These are phyloP conservation scores for Chaetomium olivaceum DNA, from an alignment of 2,329 filamentous ascomycete species.

Conservation along the genomic window DNA sequence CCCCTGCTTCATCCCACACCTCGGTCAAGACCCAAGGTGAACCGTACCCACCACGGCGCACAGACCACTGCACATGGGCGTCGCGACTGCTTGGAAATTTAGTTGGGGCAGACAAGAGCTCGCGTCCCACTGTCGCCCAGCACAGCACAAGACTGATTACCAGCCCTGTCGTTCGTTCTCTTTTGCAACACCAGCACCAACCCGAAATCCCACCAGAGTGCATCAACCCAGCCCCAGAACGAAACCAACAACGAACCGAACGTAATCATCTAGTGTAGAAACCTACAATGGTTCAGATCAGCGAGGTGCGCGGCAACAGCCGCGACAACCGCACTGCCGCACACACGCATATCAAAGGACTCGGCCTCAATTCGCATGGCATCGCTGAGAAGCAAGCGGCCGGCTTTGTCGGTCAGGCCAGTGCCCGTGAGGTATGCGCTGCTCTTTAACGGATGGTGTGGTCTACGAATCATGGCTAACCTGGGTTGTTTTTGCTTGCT, in stretches of 20 bases:
- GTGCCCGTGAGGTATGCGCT: constrained; percentile 76
- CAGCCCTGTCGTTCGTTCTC: neutral
- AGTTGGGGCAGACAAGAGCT: neutral
- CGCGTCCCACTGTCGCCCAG: constrained; percentile 4
- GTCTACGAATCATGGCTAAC: constrained; percentile 10
- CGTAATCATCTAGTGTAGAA: constrained; percentile 17
- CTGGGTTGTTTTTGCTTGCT: neutral
- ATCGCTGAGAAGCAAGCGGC: constrained; percentile 75
- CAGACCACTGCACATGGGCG: neutral
- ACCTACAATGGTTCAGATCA: constrained; percentile 76
- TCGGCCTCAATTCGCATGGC: constrained; percentile 84
- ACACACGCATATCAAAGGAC: constrained; percentile 96
- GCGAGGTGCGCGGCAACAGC: constrained; percentile 90
- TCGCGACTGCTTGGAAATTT: neutral
- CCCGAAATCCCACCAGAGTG: neutral
- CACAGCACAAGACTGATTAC: neutral
- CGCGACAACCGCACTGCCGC: constrained; percentile 95
- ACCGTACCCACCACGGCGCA: neutral
- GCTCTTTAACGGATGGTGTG: neutral
- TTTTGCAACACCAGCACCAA: constrained; percentile 6
- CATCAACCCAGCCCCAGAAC: neutral
- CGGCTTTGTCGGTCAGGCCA: constrained; percentile 87
- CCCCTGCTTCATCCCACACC: neutral
- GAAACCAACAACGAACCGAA: constrained; percentile 1
- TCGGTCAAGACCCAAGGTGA: neutral